Conservation (phyloP, 768 basidiomycete species). For the Dacryopinax spathularia region DNA sequence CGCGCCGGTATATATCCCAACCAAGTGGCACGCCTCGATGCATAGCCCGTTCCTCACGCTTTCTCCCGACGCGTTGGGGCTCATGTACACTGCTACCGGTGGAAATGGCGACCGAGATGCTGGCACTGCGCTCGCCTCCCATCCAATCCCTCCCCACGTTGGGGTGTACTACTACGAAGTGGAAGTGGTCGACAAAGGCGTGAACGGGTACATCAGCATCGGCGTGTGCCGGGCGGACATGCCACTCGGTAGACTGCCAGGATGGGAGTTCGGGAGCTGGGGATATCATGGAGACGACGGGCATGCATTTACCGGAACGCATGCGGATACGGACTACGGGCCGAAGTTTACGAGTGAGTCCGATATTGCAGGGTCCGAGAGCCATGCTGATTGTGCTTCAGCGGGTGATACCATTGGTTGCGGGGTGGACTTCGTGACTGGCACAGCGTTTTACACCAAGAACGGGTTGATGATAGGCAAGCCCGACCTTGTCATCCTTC, state of each 20-base stretch:
- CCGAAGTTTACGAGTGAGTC: slow-evolving; percentile 65
- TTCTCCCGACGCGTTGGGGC: slow-evolving; percentile 9
- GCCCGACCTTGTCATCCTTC: neutral
- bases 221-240: slow-evolving; percentile 58
- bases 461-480: slow-evolving; percentile 26
- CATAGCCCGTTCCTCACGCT: neutral
- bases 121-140: slow-evolving; percentile 62
- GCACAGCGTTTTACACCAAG: slow-evolving; percentile 31
- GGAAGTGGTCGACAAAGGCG: slow-evolving; percentile 62
- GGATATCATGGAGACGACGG: slow-evolving; percentile 91
- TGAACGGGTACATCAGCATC: slow-evolving; percentile 76
- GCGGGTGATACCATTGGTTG: slow-evolving; percentile 84
- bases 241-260: slow-evolving; percentile 61
- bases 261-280: slow-evolving; percentile 77
- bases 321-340: slow-evolving; percentile 48
- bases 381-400: slow-evolving; percentile 22
- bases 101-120: slow-evolving; percentile 59
- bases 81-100: slow-evolving; percentile 14
- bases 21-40: neutral
- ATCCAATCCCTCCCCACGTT: slow-evolving; percentile 67
- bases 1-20: slow-evolving; percentile 7
- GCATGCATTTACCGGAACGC: slow-evolving; percentile 53
- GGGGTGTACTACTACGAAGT: slow-evolving; percentile 95
- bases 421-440: slow-evolving; percentile 67
- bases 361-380: neutral